Conservation (phyloP, 192 early-diverging fungal genomes). For the Martensiomyces pterosporus region DNA sequence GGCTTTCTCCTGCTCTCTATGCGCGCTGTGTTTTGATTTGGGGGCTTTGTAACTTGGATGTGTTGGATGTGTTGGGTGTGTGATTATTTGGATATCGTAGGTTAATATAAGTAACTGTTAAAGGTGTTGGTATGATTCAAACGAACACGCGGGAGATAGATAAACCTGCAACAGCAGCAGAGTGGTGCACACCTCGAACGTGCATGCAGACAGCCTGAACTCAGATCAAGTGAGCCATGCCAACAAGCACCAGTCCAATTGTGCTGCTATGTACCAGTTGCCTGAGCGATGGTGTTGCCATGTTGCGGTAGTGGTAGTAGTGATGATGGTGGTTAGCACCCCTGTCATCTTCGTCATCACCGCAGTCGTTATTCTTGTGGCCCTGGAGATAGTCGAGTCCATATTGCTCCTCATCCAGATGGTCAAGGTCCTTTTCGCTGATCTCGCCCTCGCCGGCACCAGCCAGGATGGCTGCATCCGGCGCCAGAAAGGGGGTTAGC, state of each 20-base stretch:
- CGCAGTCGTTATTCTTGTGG: constrained; percentile 4
- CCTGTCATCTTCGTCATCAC: not conserved
- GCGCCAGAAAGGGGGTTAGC: constrained; percentile 15
- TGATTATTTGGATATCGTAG: too few relatives aligned
- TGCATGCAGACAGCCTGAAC: too few relatives aligned
- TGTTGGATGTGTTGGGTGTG: too few relatives aligned
- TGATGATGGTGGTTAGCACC: constrained; percentile 1
- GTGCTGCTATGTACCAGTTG: not conserved
- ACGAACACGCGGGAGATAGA: too few relatives aligned
- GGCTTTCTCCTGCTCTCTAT: too few relatives aligned
- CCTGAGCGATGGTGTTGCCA: not conserved
- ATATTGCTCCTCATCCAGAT: constrained; percentile 24
- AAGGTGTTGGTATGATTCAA: too few relatives aligned
- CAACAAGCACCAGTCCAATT: not conserved
- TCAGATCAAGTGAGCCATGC: not conserved
- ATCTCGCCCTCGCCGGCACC: constrained; percentile 38
- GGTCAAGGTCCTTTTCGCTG: constrained; percentile 26
- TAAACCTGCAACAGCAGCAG: too few relatives aligned
- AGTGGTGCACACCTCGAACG: too few relatives aligned
- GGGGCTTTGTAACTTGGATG: too few relatives aligned
- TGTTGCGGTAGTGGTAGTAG: constrained; percentile 3
- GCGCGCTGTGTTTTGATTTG: too few relatives aligned
- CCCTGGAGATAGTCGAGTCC: constrained; percentile 20
- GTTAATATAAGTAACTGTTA: too few relatives aligned
- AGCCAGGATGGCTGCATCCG: constrained; percentile 31